These are phyloP conservation scores for Tricholomella constricta DNA, from an alignment of 768 basidiomycete species.

Conservation along the genomic window DNA sequence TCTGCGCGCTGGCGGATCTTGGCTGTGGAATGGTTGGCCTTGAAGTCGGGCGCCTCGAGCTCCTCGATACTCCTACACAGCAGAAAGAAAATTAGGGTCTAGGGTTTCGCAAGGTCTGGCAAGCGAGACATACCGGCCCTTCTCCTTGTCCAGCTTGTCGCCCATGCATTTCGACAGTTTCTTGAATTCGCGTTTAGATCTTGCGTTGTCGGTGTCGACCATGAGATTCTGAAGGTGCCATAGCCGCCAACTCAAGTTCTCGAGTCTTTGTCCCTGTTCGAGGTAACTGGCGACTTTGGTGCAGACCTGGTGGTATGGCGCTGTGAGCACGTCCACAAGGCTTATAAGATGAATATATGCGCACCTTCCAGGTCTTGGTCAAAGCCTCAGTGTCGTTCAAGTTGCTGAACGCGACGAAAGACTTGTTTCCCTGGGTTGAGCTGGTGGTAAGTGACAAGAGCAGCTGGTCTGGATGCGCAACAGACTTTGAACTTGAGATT, in stretches of 20 bases:
- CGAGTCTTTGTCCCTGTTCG: slow-evolving; percentile 88
- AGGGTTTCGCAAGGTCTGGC: slow-evolving; percentile 27
- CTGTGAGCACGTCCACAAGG: not conserved
- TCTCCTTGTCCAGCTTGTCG: slow-evolving; percentile 91
- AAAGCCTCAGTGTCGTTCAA: slow-evolving; percentile 81
- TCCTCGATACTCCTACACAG: slow-evolving; percentile 74
- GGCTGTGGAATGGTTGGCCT: slow-evolving; percentile 76
- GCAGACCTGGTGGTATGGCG: slow-evolving; percentile 58
- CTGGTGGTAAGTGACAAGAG: slow-evolving; percentile 1
- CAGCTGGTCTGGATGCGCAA: slow-evolving; percentile 16
- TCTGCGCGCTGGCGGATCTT: slow-evolving; percentile 78
- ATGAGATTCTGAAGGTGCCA: slow-evolving; percentile 93
- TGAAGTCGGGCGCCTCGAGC: slow-evolving; percentile 82
- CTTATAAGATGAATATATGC: slow-evolving; percentile 19
- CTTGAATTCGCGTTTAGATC: slow-evolving; percentile 87
- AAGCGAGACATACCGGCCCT: slow-evolving; percentile 67
- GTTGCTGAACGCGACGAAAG: slow-evolving; percentile 91
- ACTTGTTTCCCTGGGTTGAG: slow-evolving; percentile 80
- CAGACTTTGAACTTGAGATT: slow-evolving; percentile 84
- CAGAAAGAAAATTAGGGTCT: slow-evolving; percentile 30
- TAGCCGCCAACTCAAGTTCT: slow-evolving; percentile 90
- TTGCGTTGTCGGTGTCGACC: slow-evolving; percentile 89
- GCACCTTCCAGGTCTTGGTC: slow-evolving; percentile 90
- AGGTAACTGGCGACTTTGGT: slow-evolving; percentile 90
- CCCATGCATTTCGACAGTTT: slow-evolving; percentile 88